Base-by-base conservation (phyloP, 1,284 basidiomycete species). In the Amylostereum areolatum region DNA sequence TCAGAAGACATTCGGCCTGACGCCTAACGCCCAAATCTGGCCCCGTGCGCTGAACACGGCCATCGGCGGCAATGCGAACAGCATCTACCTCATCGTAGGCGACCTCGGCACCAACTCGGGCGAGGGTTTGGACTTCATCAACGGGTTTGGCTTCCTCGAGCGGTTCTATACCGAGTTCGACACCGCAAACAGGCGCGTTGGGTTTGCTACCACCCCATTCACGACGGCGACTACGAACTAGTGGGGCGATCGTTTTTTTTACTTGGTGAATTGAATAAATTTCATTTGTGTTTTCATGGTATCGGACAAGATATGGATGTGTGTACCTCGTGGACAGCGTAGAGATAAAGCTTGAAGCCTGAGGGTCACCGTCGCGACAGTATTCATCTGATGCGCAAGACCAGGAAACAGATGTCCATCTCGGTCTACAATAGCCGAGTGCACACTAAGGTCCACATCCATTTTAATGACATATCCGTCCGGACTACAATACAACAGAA, bases 171-270 rank as follows among this genome's bases (percentile, higher is more conserved):
- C 58, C 42, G 60, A 62, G 12, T 76, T 70, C 61, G 62, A 63
- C 56, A 62, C 61, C 29, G 50, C 56, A 24, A 64, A 60, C 56
- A 62, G 60, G 35, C 71, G 67, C 24, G 68, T 83, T 52, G 81
- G 81, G n/a, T 73, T 83, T 47, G 80, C 81, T 8, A 74, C 67
- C 36, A 82, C 80, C 2, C 53, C 66, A 3, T 77, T 70, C 67
- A 85, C 82, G n/a, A 57, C 49, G 28, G 68, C 80, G n/a, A 81
- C 71, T 32, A 69, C 66, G 50, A 85, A 85, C 65, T 83, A 65
- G 39, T 8, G 10, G 30, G 27, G 41, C 25, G 18, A 39, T 39
- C 12, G 37, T 25, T 39, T 18, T 12, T 39, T 5, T 39, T 25
- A 39, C 12, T 39, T 39, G 37, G 37, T 27, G 30, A 25, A 24